These are phyloP conservation scores for Serendipita sp. DNA, from an alignment of 768 basidiomycete genomes.

Conservation along the genomic window DNA sequence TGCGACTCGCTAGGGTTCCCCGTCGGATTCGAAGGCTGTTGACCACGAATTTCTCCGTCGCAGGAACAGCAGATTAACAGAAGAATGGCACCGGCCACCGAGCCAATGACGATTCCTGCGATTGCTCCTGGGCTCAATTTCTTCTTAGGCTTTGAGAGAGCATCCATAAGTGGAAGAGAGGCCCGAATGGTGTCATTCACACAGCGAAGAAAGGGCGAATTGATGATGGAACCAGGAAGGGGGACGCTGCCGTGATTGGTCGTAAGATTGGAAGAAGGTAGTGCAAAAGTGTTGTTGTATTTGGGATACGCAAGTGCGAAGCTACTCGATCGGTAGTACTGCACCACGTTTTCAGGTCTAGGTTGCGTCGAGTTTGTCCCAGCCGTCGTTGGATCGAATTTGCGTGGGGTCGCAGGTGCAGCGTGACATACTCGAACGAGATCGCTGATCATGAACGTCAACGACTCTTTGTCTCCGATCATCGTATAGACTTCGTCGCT, in stretches of 20 bases:
- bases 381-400: not conserved
- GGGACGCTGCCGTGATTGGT: not conserved
- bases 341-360: conserved; percentile 7
- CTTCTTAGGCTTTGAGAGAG: not conserved
- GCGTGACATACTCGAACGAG: conserved; percentile 3
- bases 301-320: conserved; percentile 7
- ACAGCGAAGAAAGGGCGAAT: not conserved
- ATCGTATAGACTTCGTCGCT: conserved; percentile 1
- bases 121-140: not conserved
- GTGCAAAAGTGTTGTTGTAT: conserved; percentile 9
- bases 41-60: not conserved
- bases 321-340: conserved; percentile 10
- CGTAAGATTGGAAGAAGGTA: not conserved
- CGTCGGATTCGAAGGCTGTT: not conserved
- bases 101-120: not conserved
- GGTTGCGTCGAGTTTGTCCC: not conserved
- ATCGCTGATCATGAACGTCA: conserved; percentile 1
- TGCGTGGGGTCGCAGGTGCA: not conserved
- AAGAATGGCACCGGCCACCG: not conserved
- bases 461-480: conserved; percentile 5
- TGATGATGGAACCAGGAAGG: not conserved
- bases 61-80: not conserved
- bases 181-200: not conserved
- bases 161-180: not conserved
- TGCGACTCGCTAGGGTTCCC: not conserved